Evolutionary conservation across 2,329 filamentous ascomycete species (phyloP), one percentile per base, ranked within the genome.

Genomic region (Botrytis sinoallii): DNA sequence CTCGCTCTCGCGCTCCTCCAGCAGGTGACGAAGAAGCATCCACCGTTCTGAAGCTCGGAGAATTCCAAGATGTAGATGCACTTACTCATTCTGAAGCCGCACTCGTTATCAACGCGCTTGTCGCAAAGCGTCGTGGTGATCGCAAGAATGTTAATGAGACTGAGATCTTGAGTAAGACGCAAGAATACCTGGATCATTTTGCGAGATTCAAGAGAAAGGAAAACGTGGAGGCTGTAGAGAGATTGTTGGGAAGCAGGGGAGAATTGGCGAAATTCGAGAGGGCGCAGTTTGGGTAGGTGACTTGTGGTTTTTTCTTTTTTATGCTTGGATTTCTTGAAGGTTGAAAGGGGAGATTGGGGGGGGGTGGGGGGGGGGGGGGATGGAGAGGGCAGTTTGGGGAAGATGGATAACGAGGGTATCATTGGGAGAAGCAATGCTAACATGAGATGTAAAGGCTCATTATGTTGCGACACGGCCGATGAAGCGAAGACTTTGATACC

Each of bases 401-500:
- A 44, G 14, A 59, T 44, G 5, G 6, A 25, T 10, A 32, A 32
- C 10, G n/a, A 44, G 35, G 12, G 25, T n/a, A 52, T 22, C 22
- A 25, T 48, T 61, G 12, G 18, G 44, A 38, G 42, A 71, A 40
- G 22, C 4, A 64, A 48, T 64, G 22, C 70, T 72, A 65, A 72
- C 52, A 29, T 44, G 25, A 38, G n/a, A 40, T 46, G n/a, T 52
- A 52, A 80, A 78, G 95, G 94, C 48, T 97, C 93, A 46, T 86
- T 99, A 57, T 97, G 94, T 83, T 97, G 95, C 82, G 95, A 97
- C 79, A 92, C 91, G 63, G 92, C 94, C 74, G 96, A 99, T 81
- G 97, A 99, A 84, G 96, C 96, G 75, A 98, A 97, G 85, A 97
- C 94, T 14, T 87, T 99, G 74, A 97, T 99, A 76, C 97, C 96